A percentile compares a stretch with the other conserved stretches of the same genome.
These are phyloP conservation scores for Actinidia arguta DNA, from an alignment of 179 eudicot species.

Conservation along the genomic window DNA sequence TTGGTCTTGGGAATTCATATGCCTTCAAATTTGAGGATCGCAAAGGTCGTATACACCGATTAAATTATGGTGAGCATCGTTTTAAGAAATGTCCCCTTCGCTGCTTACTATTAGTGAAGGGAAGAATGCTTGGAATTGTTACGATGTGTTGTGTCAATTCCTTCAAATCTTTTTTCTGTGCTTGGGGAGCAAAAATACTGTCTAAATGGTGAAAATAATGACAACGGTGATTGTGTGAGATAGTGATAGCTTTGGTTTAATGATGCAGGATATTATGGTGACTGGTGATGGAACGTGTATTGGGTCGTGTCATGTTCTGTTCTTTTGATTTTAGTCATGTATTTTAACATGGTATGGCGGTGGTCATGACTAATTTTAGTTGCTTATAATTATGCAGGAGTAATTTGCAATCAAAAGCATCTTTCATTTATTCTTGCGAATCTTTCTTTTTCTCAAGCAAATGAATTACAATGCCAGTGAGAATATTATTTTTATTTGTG, in stretches of 20 bases:
- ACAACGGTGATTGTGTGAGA: neutral
- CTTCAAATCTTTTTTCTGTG: neutral
- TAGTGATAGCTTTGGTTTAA: neutral
- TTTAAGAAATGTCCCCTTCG: neutral
- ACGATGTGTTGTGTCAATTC: neutral
- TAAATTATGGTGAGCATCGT: slow-evolving; percentile 68
- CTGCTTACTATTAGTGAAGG: neutral
- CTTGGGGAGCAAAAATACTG: neutral
- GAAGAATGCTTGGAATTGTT: neutral
- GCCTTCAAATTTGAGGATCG: slow-evolving; percentile 80
- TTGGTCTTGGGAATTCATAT: slow-evolving; percentile 86
- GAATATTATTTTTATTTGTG: neutral
- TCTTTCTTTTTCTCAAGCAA: neutral
- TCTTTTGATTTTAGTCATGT: neutral
- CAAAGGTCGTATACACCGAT: slow-evolving; percentile 88
- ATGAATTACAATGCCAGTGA: neutral
- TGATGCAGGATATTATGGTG: neutral
- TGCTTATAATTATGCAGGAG: neutral
- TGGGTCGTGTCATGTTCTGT: neutral
- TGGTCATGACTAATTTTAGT: neutral
- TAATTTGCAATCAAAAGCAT: neutral
- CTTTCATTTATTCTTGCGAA: neutral
- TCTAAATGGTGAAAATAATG: neutral
- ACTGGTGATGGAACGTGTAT: neutral
- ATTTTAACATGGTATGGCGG: neutral